A percentile compares a stretch with the other conserved stretches of the same genome.
Conservation (phyloP, 768 basidiomycete genomes). For the Favolaschia claudopus region DNA sequence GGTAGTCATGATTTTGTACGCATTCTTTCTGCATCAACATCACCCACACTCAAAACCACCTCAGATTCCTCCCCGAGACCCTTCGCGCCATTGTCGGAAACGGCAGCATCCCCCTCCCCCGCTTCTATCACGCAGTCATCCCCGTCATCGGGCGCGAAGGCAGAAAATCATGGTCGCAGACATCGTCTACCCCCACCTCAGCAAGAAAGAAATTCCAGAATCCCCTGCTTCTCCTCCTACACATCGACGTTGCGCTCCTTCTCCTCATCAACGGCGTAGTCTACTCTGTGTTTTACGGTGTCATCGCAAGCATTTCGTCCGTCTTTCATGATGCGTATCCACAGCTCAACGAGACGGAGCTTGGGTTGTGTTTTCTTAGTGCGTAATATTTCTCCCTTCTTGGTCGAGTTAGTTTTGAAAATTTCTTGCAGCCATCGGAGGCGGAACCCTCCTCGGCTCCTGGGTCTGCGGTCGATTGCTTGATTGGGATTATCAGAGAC, state of each 20-base stretch:
- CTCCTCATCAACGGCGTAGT: slow-evolving; percentile 59
- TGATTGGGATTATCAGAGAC: slow-evolving; percentile 23
- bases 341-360: slow-evolving; percentile 65
- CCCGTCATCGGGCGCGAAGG: slow-evolving; percentile 46
- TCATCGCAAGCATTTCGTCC: slow-evolving; percentile 67
- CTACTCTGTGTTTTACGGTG: slow-evolving; percentile 65
- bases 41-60: slow-evolving; percentile 43
- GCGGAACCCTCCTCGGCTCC: slow-evolving; percentile 9
- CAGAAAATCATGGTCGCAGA: slow-evolving; percentile 33
- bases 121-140: slow-evolving; percentile 63
- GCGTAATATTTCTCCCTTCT: not conserved
- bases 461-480: slow-evolving; percentile 8
- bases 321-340: slow-evolving; percentile 67
- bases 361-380: slow-evolving; percentile 78
- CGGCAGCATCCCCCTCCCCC: slow-evolving; percentile 55
- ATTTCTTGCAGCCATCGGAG: slow-evolving; percentile 8
- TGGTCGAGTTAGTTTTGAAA: not conserved
- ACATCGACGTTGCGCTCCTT: slow-evolving; percentile 61
- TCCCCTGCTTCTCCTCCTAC: slow-evolving; percentile 61
- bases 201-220: slow-evolving; percentile 48
- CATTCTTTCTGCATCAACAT: no score
- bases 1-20: slow-evolving; percentile 55
- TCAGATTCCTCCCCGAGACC: slow-evolving; percentile 60
- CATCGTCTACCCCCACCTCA: slow-evolving; percentile 19
- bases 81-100: slow-evolving; percentile 61